These are phyloP conservation scores for Rugonectria rugulosa DNA, from an alignment of 2,329 filamentous ascomycete genomes.

Conservation along the genomic window DNA sequence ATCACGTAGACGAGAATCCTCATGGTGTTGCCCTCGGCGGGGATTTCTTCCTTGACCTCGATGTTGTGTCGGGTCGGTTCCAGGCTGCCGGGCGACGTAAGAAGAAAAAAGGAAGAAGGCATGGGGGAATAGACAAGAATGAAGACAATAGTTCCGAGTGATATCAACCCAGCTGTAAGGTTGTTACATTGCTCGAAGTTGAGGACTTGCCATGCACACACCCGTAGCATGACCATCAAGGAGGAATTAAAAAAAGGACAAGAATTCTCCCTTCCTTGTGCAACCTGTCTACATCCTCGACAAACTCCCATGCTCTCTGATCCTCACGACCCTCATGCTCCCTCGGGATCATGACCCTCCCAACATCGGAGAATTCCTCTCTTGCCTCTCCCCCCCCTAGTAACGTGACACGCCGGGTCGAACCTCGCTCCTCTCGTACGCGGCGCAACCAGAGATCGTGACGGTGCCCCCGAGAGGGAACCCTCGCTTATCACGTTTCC, in stretches of 20 bases:
- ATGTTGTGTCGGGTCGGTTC: no score
- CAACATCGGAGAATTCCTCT: slow-evolving; percentile 13
- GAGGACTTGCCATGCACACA: not conserved
- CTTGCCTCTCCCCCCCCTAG: no score
- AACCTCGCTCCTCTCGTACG: not conserved
- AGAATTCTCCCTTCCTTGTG: no score
- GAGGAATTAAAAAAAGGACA: no score
- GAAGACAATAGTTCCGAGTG: no score
- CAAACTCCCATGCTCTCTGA: slow-evolving; percentile 4
- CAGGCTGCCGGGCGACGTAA: no score
- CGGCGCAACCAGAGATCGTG: not conserved
- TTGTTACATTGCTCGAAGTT: no score
- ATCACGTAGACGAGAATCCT: not conserved
- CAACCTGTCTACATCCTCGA: not conserved
- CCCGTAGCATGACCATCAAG: not conserved
- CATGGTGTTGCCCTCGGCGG: not conserved
- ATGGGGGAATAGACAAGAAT: no score
- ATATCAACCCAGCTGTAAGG: no score
- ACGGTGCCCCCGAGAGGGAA: not conserved
- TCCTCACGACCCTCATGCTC: not conserved
- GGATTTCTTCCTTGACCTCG: no score
- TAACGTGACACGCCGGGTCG: slow-evolving; percentile 11
- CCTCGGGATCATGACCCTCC: not conserved
- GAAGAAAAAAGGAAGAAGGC: no score
- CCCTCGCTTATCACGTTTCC: not conserved